Evolutionary conservation across 495 filamentous ascomycete genomes (phyloP).

Genomic region (Hypoxylon trugodes): DNA sequence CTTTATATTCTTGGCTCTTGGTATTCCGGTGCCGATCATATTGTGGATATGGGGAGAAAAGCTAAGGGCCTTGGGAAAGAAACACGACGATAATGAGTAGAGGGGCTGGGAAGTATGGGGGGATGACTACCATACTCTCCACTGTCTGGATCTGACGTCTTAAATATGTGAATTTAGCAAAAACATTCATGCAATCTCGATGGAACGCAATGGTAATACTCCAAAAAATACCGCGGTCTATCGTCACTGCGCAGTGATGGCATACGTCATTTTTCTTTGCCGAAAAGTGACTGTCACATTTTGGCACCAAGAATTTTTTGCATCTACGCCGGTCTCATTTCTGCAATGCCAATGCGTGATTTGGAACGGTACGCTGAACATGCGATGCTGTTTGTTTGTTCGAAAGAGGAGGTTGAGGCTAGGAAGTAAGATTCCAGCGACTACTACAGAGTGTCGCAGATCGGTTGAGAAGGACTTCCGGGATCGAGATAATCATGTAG

Average conservation of each 20-base stretch:
- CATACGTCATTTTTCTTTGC: neutral
- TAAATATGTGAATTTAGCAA: neutral
- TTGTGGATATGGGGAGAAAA: slow-evolving; percentile 50
- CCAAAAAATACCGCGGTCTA: neutral
- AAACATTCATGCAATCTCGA: neutral
- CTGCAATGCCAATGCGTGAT: too few species aligned
- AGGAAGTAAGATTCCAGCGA: neutral
- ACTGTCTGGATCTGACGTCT: neutral
- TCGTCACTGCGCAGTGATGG: neutral
- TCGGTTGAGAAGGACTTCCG: neutral
- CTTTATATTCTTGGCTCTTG: slow-evolving; percentile 55
- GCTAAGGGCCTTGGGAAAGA: slow-evolving; percentile 28
- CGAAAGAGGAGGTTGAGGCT: neutral
- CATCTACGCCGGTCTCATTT: too few species aligned
- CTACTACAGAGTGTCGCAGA: neutral
- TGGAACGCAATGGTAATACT: neutral
- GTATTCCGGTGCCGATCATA: slow-evolving; percentile 52
- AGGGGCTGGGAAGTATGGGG: neutral
- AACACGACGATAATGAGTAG: neutral
- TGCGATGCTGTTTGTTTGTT: too few species aligned
- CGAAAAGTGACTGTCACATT: too few species aligned
- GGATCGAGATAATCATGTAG: neutral
- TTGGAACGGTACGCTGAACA: too few species aligned
- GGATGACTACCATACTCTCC: neutral
- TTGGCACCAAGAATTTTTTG: too few species aligned